Percentiles rank a stretch among this genome's conserved stretches.
Conservation (phyloP, 306 rosid genomes). For the Clitoria ternatea region DNA sequence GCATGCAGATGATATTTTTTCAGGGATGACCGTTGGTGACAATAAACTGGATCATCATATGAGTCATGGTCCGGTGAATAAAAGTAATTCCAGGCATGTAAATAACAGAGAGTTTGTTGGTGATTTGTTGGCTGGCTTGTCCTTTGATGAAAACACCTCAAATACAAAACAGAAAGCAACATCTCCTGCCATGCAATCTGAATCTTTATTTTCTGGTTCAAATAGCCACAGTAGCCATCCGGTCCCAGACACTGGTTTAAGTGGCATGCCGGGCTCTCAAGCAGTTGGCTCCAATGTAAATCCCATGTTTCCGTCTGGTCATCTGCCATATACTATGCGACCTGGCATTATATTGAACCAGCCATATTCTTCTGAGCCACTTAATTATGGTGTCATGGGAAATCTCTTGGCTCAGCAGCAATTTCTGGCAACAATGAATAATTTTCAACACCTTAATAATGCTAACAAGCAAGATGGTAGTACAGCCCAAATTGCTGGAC, state of each 20-base stretch:
- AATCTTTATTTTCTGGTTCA: not conserved
- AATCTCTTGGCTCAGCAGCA: constrained; percentile 13
- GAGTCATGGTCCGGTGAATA: constrained; percentile 28
- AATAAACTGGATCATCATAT: constrained; percentile 12
- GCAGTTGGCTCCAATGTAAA: not conserved
- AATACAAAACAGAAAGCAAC: not conserved
- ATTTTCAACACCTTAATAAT: not conserved
- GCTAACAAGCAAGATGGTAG: not conserved
- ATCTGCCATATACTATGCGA: not conserved
- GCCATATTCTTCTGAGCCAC: not conserved
- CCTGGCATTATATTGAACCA: not conserved
- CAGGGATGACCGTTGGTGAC: constrained; percentile 34
- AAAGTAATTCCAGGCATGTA: not conserved
- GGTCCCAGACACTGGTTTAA: not conserved
- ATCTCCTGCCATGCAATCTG: not conserved
- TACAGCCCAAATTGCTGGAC: not conserved
- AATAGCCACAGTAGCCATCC: not conserved
- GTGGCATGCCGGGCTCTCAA: not conserved
- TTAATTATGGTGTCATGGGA: not conserved
- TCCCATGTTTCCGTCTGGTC: not conserved
- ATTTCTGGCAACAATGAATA: not conserved
- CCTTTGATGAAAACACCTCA: not conserved
- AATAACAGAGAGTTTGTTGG: not conserved
- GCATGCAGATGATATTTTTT: constrained; percentile 56
- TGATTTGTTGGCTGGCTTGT: not conserved